A percentile compares a stretch with the other conserved stretches of the same genome.
Evolutionary conservation across 192 early-diverging fungal species (phyloP).

Genomic region (Coemansia reversa): DNA sequence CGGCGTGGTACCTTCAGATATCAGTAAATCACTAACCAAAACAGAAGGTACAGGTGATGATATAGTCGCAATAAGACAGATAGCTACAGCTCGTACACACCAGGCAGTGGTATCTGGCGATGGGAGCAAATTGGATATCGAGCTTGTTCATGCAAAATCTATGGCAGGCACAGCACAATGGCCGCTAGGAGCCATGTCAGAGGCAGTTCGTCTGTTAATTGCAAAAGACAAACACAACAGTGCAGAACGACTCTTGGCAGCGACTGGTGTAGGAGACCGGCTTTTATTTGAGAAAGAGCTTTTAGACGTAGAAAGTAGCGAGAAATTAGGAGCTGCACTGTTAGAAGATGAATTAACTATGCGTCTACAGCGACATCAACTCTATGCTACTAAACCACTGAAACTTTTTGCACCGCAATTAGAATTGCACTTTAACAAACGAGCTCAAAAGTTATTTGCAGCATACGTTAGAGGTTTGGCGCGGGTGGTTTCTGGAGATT

Average conservation of each 20-base stretch:
- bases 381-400: background rate
- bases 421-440: constrained; percentile 15
- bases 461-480: background rate
- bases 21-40: background rate
- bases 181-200: constrained; percentile 24
- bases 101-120: background rate
- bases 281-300: constrained; percentile 5
- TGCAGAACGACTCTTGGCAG: constrained; percentile 12
- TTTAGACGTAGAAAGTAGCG: background rate
- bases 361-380: constrained; percentile 4
- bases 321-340: background rate
- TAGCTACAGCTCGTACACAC: constrained; percentile 12
- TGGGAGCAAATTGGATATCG: background rate
- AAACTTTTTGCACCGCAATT: background rate
- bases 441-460: background rate
- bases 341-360: constrained; percentile 27
- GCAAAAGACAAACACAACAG: background rate
- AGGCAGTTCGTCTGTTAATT: constrained; percentile 7
- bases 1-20: background rate
- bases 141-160: background rate
- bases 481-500: background rate
- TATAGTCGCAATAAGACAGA: background rate
- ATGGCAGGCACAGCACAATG: constrained; percentile 14
- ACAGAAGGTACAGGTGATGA: background rate
- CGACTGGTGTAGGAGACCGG: background rate